These are phyloP conservation scores for Paecilomyces sp. DNA, from an alignment of 2,329 filamentous ascomycete species.

Conservation along the genomic window DNA sequence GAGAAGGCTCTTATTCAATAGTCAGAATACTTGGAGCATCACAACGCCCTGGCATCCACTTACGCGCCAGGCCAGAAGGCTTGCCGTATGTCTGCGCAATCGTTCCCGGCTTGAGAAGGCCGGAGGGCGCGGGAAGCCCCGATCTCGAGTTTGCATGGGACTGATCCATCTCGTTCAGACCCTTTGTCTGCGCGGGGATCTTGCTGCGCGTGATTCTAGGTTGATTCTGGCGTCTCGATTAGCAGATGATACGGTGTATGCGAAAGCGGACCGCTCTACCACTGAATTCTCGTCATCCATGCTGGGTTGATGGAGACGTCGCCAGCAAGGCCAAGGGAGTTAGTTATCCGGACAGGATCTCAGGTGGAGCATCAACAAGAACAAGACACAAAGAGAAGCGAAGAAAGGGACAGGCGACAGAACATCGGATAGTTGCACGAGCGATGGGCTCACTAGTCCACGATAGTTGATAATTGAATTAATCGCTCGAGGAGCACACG, in stretches of 20 bases:
- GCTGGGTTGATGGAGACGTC: slow-evolving; percentile 2
- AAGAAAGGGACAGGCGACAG: not conserved
- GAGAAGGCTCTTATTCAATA: slow-evolving; percentile 38
- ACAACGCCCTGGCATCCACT: slow-evolving; percentile 14
- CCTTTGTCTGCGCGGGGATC: slow-evolving; percentile 19
- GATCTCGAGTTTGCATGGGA: slow-evolving; percentile 45
- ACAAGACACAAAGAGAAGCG: not conserved
- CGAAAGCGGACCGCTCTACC: slow-evolving; percentile 6
- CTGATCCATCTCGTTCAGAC: slow-evolving; percentile 45
- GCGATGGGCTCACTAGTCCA: not conserved
- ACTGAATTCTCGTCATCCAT: slow-evolving; percentile 30
- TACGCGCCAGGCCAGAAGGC: slow-evolving; percentile 38
- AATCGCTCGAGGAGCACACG: no score
- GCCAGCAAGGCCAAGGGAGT: not conserved
- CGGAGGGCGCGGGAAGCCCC: slow-evolving; percentile 17
- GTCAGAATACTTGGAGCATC: slow-evolving; percentile 3
- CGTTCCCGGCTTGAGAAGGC: slow-evolving; percentile 37
- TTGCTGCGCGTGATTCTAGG: slow-evolving; percentile 18
- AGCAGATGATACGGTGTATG: not conserved
- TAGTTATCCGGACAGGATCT: not conserved
- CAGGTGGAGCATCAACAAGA: not conserved
- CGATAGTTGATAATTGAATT: no score
- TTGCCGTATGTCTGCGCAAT: slow-evolving; percentile 46
- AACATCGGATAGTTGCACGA: not conserved
- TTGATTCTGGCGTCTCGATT: slow-evolving; percentile 13